These are phyloP conservation scores for Berkeleyomyces basicola DNA, from an alignment of 2,329 filamentous ascomycete genomes.

Conservation along the genomic window DNA sequence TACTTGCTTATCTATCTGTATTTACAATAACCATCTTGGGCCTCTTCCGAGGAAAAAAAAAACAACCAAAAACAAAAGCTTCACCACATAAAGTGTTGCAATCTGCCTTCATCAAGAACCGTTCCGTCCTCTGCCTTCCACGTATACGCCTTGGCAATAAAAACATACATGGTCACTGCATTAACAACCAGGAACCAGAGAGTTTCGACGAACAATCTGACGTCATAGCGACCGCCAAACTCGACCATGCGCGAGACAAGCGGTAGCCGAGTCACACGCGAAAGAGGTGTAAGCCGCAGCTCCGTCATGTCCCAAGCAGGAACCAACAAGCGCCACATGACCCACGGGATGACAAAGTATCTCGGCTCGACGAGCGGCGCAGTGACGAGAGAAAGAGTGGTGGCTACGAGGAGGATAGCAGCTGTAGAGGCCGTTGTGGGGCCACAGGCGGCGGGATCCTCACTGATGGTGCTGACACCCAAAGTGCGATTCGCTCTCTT, in stretches of 20 bases:
- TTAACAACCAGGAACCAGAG: conserved; percentile 53
- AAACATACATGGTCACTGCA: conserved; percentile 49
- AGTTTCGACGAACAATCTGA: conserved; percentile 44
- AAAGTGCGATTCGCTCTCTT: conserved; percentile 4
- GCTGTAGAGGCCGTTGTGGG: conserved; percentile 30
- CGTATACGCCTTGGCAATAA: conserved; percentile 48
- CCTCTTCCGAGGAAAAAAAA: neutral
- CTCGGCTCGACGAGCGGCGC: conserved; percentile 88
- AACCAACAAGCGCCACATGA: conserved; percentile 74
- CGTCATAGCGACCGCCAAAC: conserved; percentile 21
- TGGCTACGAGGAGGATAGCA: conserved; percentile 47
- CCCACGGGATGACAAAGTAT: conserved; percentile 91
- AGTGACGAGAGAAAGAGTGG: conserved; percentile 62
- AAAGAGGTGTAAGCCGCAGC: conserved; percentile 3
- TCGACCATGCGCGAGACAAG: neutral
- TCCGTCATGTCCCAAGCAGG: conserved; percentile 30
- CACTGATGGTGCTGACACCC: conserved; percentile 16
- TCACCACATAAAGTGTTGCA: conserved; percentile 74
- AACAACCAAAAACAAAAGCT: no score
- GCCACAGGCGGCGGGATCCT: conserved; percentile 19
- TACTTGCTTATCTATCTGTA: neutral
- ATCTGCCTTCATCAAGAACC: conserved; percentile 35
- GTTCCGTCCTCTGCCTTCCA: conserved; percentile 42
- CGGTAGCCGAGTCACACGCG: conserved; percentile 3
- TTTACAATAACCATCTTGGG: neutral